Evolutionary conservation across 73 alveolate genomes (phyloP), one percentile per base, ranked within the genome.

Genomic region (Tetrahymena borealis): DNA sequence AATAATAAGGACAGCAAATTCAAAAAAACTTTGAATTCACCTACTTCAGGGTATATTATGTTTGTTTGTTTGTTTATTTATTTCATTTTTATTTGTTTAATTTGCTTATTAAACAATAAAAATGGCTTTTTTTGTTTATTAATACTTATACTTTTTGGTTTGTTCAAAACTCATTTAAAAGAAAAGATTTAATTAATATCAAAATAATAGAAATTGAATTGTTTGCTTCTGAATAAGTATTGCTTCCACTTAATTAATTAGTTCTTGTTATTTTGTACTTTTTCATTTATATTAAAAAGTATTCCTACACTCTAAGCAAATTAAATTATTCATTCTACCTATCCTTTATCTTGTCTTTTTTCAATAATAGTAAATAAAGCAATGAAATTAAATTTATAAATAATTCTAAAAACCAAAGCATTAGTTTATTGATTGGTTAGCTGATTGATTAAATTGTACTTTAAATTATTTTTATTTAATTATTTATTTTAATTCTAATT

Each of bases 11-110:
- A 60, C 13, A 60, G 85, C 85, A n/a, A 60, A 60, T 60, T 15
- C 85, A 60, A 60, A 60, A 60, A 60, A 60, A 60, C 85, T 60
- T 60, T 60, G 85, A 60, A 60, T n/a, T n/a, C 85, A n/a, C 85
- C 85, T 24, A 60, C 85, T 60, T 60, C 85, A 60, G 85, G 85
- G 85, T n/a, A n/a, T n/a, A n/a, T n/a, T n/a, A n/a, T n/a, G n/a
- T n/a, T n/a, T n/a, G n/a, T n/a, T 6, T 60, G 32, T 20, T 60
- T 60, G 7, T 60, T 24, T 24, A 24, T 60, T 60, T 4, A 60
- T 60, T 60, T 60, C 12, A 24, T 60, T 60, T 32, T 35, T 35
- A 60, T 60, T 60, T 60, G n/a, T 60, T 9, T 60, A 7, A 15
- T 15, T 15, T 60, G n/a, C n/a, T 60, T n/a, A 13, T 43, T 43